phyloP scores from a whole-genome alignment of 2,329 filamentous ascomycete genomes.

The Fusarium graminum region DNA sequence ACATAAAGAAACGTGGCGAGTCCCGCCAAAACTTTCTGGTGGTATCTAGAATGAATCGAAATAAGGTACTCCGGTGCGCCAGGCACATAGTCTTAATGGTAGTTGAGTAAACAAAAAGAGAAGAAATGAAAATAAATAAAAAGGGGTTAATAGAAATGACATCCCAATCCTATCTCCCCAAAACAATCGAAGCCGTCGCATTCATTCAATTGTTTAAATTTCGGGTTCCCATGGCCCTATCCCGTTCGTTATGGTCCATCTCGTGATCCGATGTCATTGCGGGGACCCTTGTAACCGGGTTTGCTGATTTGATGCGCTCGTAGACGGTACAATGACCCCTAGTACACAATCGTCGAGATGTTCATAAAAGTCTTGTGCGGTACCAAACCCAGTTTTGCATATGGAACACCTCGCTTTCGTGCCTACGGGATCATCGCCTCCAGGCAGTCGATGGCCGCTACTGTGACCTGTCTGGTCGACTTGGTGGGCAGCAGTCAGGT shows the following conservation, averaged over 20 bases:
- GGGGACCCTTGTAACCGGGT: conserved; percentile 28
- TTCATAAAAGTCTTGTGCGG: conserved; percentile 96
- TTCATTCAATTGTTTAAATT: conserved; percentile 18
- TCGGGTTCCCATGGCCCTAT: conserved; percentile 3
- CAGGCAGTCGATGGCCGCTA: conserved; percentile 67
- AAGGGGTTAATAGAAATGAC: conserved; percentile 5
- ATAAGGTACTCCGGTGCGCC: conserved; percentile 28
- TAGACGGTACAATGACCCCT: conserved; percentile 66
- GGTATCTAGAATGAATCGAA: conserved; percentile 46
- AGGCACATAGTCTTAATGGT: conserved; percentile 39
- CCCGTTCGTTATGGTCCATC: neutral
- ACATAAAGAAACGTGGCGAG: conserved; percentile 28
- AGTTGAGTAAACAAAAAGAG: conserved; percentile 22
- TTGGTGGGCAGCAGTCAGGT: conserved; percentile 91
- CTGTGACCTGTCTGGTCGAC: conserved; percentile 96
- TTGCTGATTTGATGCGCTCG: conserved; percentile 26
- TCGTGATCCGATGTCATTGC: conserved; percentile 7
- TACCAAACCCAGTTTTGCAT: conserved; percentile 82
- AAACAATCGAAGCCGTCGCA: conserved; percentile 22
- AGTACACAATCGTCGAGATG: conserved; percentile 81
- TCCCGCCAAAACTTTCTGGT: conserved; percentile 36
- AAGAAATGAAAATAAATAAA: conserved; percentile 13
- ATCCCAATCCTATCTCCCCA: conserved; percentile 21
- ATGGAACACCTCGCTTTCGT: conserved; percentile 90
- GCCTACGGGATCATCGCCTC: conserved; percentile 39